Evolutionary conservation across 1,139 yeast genomes (phyloP).

Genomic region (Suhomyces taliae): DNA sequence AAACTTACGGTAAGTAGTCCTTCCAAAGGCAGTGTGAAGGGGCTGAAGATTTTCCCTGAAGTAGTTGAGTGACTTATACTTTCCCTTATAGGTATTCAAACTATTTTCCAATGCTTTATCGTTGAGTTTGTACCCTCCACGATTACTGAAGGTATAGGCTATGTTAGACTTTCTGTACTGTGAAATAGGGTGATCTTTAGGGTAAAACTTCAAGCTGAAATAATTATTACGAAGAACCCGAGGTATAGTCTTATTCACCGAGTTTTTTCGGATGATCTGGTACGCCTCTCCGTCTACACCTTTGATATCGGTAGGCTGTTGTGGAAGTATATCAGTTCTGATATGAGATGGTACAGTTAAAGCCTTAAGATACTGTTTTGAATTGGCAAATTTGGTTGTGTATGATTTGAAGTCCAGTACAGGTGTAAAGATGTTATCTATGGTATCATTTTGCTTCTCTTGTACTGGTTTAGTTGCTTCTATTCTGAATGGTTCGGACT

Average conservation of each 20-base stretch:
- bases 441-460: not conserved
- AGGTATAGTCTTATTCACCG: conserved; percentile 20
- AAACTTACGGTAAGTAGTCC: conserved; percentile 29
- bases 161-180: conserved; percentile 38
- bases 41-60: conserved; percentile 32
- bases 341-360: conserved; percentile 8
- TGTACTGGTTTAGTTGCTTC: not conserved
- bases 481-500: not conserved
- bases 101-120: conserved; percentile 22
- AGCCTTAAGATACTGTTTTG: conserved; percentile 6
- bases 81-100: conserved; percentile 29
- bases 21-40: conserved; percentile 33
- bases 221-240: conserved; percentile 21
- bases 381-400: not conserved
- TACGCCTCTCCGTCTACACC: conserved; percentile 37
- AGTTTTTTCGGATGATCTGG: conserved; percentile 16
- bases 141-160: conserved; percentile 37
- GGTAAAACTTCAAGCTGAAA: conserved; percentile 29
- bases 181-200: conserved; percentile 26
- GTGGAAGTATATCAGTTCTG: conserved; percentile 23
- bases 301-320: conserved; percentile 32
- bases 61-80: conserved; percentile 21
- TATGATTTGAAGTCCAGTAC: conserved; percentile 4
- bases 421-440: not conserved
- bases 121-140: conserved; percentile 31